Base-by-base conservation (phyloP, 768 basidiomycete genomes). In the Mycena epipterygia region DNA sequence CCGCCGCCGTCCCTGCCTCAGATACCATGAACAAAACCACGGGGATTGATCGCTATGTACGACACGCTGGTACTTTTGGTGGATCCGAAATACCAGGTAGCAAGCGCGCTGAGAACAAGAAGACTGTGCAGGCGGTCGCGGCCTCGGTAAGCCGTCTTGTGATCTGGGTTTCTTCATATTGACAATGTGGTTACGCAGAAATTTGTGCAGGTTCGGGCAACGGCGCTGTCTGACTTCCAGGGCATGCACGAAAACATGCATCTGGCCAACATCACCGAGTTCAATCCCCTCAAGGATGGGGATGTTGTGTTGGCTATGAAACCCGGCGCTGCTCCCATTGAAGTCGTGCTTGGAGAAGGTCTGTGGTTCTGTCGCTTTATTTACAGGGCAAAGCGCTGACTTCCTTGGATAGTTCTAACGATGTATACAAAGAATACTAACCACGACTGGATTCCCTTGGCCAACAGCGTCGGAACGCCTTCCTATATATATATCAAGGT, bases 341-440 rank as follows among this genome's bases (percentile, higher is more conserved):
- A 59, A 23, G 11, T 59, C 30, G 7, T 42, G 37, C 2, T 44
- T 19, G 41, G 25, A 19, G 37, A 68, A 37, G 63, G 61, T 49
- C 1, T 5, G 44, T 46, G 14, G 8, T 52, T 33, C n/a, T n/a
- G n/a, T n/a, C n/a, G n/a, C 41, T 23, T 2, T 14, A 13, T 16
- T 23, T 33, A 16, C 32, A 25, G 11, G 11, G 21, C 23, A 5
- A 37, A 1, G 4, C 7, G n/a, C 23, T 55, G 19, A 55, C 53
- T 25, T 25, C 17, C 33, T 33, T 25, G 5, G 13, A 21, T 53
- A 73, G 74, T 75, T 0, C 51, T 73, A 12, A 75, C 74, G 0
- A 72, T 73, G 60, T 74, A 76, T 33, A 49, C 75, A 4, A 66
- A 74, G 41, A 64, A 59, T 27, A 64, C 73, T 16, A 68, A 67